A percentile compares a stretch with the other conserved stretches of the same genome.
phyloP scores from a whole-genome alignment of 2,329 filamentous ascomycete species.

The Hypoxylon sp. region DNA sequence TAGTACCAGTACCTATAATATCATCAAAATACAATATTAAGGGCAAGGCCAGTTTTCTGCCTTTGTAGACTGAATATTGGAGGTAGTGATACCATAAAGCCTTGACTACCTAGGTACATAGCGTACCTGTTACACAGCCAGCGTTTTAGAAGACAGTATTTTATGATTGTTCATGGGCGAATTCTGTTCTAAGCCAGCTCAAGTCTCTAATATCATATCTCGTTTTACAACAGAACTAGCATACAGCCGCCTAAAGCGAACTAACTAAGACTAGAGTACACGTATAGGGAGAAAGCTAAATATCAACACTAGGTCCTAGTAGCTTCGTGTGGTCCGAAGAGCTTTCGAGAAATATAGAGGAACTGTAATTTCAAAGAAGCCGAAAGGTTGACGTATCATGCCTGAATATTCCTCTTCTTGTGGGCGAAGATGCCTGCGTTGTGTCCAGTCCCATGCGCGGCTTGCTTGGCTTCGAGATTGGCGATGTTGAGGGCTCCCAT shows the following conservation, averaged over 20 bases:
- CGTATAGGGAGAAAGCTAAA: not conserved
- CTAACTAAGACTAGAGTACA: not conserved
- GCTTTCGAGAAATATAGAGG: not conserved
- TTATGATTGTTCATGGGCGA: not conserved
- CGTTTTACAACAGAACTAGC: not conserved
- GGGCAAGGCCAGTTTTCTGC: too few species aligned
- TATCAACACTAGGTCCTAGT: not conserved
- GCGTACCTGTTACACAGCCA: too few species aligned
- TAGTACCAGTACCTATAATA: too few species aligned
- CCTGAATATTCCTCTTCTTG: slow-evolving; percentile 28
- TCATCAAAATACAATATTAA: too few species aligned
- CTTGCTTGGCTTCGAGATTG: slow-evolving; percentile 37
- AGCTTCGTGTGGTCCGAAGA: not conserved
- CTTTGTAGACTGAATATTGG: too few species aligned
- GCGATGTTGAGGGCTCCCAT: slow-evolving; percentile 37
- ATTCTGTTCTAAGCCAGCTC: not conserved
- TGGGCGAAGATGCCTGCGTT: slow-evolving; percentile 44
- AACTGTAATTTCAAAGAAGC: not conserved
- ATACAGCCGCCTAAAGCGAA: not conserved
- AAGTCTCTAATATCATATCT: not conserved
- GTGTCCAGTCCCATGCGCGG: slow-evolving; percentile 18
- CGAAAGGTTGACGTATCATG: slow-evolving; percentile 1
- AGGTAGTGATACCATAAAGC: too few species aligned
- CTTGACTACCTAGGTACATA: too few species aligned
- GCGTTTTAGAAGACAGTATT: not conserved